phyloP scores from a whole-genome alignment of 2,329 filamentous ascomycete species.

The Aspergillus ochraceoroseus region DNA sequence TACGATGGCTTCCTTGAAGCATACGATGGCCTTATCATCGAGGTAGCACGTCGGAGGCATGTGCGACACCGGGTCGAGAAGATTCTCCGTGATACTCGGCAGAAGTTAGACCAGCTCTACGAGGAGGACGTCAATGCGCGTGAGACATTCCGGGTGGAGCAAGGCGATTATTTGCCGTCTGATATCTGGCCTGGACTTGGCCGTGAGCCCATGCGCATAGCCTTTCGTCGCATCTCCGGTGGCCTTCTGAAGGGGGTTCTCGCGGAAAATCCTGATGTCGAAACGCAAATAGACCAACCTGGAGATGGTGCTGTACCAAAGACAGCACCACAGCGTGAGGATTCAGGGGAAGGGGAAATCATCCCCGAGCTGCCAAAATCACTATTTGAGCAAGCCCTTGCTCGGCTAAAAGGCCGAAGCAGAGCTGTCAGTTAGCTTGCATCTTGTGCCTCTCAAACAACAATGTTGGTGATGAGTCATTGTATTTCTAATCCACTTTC shows the following conservation, averaged over 20 bases:
- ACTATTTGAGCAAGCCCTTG: constrained; percentile 42
- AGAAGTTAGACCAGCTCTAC: constrained; percentile 69
- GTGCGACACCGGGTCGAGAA: constrained; percentile 69
- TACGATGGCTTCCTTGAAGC: constrained; percentile 82
- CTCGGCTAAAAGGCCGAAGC: constrained; percentile 35
- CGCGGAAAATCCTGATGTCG: constrained; percentile 10
- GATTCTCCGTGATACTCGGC: constrained; percentile 71
- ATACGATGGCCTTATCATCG: constrained; percentile 78
- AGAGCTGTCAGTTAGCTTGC: constrained; percentile 12
- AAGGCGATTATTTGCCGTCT: constrained; percentile 79
- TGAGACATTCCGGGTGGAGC: constrained; percentile 72
- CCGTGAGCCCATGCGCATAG: constrained; percentile 50
- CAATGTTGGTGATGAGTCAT: too few species aligned
- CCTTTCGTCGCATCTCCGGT: constrained; percentile 36
- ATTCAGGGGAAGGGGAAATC: constrained; percentile 30
- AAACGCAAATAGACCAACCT: constrained; percentile 6
- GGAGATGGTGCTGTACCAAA: constrained; percentile 8
- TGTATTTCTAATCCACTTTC: background rate
- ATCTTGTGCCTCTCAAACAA: too few species aligned
- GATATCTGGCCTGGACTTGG: constrained; percentile 79
- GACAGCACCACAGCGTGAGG: constrained; percentile 12
- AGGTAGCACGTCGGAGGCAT: constrained; percentile 68
- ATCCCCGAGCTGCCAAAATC: constrained; percentile 43
- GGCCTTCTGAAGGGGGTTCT: constrained; percentile 29
- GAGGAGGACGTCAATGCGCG: constrained; percentile 67